phyloP scores from a whole-genome alignment of 106 monocot species.

The Dactylorhiza incarnata region DNA sequence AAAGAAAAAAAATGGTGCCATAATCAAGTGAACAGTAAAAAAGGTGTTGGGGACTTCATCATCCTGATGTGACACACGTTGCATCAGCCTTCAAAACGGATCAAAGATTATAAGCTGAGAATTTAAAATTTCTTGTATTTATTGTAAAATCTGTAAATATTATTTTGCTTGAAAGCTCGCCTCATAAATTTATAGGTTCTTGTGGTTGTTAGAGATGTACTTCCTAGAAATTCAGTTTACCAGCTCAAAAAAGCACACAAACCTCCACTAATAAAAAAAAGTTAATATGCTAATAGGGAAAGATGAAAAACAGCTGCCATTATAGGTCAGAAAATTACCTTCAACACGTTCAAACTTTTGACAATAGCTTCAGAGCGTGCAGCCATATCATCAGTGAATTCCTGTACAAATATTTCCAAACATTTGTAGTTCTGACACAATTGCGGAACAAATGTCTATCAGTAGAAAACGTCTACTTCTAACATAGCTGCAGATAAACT shows the following conservation, averaged over 20 bases:
- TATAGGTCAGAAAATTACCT: slow-evolving; percentile 24
- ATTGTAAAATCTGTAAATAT: too few species aligned
- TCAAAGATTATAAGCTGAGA: too few species aligned
- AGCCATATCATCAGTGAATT: slow-evolving; percentile 69
- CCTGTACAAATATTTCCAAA: slow-evolving; percentile 35
- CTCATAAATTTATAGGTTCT: too few species aligned
- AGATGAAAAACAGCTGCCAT: not conserved
- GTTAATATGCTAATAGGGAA: not conserved
- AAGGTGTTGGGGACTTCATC: too few species aligned
- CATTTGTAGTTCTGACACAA: not conserved
- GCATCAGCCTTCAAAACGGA: too few species aligned
- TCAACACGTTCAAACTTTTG: slow-evolving; percentile 45
- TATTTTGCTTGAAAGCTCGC: too few species aligned
- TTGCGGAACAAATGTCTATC: not conserved
- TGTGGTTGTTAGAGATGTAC: too few species aligned
- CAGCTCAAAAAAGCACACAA: not conserved
- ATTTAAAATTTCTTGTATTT: too few species aligned
- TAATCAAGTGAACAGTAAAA: too few species aligned
- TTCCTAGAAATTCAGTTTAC: not conserved
- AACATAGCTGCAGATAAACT: not conserved
- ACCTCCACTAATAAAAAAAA: not conserved
- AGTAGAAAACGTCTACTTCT: not conserved
- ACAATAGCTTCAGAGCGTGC: slow-evolving; percentile 37
- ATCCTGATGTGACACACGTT: too few species aligned
- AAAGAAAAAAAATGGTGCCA: too few species aligned